These are phyloP conservation scores for Simplicillium sp. DNA, from an alignment of 2,329 filamentous ascomycete species.

Conservation along the genomic window DNA sequence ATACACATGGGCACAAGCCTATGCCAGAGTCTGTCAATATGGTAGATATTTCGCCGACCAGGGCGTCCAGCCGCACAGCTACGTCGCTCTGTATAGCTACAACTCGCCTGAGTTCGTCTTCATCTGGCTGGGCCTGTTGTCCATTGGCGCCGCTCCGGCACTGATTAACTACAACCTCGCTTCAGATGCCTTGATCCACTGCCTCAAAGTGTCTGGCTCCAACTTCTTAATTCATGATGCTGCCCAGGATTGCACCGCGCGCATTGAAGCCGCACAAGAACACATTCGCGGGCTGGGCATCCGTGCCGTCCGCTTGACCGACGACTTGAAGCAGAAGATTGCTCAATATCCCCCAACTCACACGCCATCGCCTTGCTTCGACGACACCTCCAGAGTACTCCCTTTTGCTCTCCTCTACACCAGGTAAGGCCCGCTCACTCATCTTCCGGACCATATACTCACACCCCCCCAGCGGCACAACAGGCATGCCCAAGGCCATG, in stretches of 20 bases:
- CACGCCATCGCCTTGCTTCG: not conserved
- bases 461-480: slow-evolving; percentile 49
- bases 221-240: slow-evolving; percentile 8
- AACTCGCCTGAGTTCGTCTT: slow-evolving; percentile 61
- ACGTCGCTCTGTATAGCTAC: slow-evolving; percentile 57
- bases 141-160: slow-evolving; percentile 58
- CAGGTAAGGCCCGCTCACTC: not conserved
- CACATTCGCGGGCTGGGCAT: slow-evolving; percentile 37
- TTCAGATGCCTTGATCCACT: slow-evolving; percentile 56
- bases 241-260: slow-evolving; percentile 44
- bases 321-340: slow-evolving; percentile 30
- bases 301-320: slow-evolving; percentile 42
- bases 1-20: slow-evolving; percentile 48
- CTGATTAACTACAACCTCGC: slow-evolving; percentile 63
- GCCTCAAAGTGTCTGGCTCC: slow-evolving; percentile 42
- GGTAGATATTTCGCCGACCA: slow-evolving; percentile 51
- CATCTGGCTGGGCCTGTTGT: slow-evolving; percentile 54
- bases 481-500: slow-evolving; percentile 62
- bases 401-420: slow-evolving; percentile 64
- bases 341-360: slow-evolving; percentile 25
- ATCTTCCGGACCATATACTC: not conserved
- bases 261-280: slow-evolving; percentile 32
- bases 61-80: slow-evolving; percentile 47
- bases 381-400: slow-evolving; percentile 34
- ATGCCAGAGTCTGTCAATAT: slow-evolving; percentile 48